Evolutionary conservation across 176 grass and related monocot genomes (phyloP).

Genomic region (Phoenix roebelenii): DNA sequence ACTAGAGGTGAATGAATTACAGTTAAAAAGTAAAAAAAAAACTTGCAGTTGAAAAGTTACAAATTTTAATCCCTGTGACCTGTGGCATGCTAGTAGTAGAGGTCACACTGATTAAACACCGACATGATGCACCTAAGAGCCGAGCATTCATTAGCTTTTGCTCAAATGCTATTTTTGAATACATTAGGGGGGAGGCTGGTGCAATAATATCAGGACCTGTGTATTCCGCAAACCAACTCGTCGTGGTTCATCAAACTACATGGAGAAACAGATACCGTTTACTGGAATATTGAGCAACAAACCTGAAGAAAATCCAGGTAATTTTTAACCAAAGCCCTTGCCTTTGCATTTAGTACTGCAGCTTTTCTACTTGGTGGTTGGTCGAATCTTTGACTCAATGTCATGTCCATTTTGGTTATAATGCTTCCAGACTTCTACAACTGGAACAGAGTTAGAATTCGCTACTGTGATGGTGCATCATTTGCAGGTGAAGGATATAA

Average conservation of each 20-base stretch:
- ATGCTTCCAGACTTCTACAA: constrained; percentile 69
- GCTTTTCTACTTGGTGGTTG: too few species aligned
- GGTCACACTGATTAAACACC: too few species aligned
- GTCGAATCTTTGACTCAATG: too few species aligned
- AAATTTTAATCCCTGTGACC: too few species aligned
- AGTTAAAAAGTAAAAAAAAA: neutral
- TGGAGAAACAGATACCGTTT: constrained; percentile 19
- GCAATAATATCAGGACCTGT: constrained; percentile 15
- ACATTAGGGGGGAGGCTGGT: constrained; percentile 33
- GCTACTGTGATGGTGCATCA: constrained; percentile 83
- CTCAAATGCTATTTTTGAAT: too few species aligned
- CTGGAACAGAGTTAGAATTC: constrained; percentile 85
- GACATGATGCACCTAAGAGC: too few species aligned
- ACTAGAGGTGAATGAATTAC: constrained; percentile 30
- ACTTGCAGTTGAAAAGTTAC: too few species aligned
- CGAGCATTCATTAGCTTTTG: too few species aligned
- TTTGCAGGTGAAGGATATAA: constrained; percentile 64
- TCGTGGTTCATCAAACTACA: constrained; percentile 32
- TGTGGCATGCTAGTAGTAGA: too few species aligned
- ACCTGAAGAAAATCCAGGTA: constrained; percentile 27
- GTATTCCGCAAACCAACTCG: neutral
- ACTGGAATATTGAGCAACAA: constrained; percentile 24
- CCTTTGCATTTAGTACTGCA: neutral
- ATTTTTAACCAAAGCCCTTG: neutral
- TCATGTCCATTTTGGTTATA: neutral